A percentile compares a stretch with the other conserved stretches of the same genome.
Conservation (phyloP, 2,329 filamentous ascomycete species). For the Penicillium psychrosexuale region DNA sequence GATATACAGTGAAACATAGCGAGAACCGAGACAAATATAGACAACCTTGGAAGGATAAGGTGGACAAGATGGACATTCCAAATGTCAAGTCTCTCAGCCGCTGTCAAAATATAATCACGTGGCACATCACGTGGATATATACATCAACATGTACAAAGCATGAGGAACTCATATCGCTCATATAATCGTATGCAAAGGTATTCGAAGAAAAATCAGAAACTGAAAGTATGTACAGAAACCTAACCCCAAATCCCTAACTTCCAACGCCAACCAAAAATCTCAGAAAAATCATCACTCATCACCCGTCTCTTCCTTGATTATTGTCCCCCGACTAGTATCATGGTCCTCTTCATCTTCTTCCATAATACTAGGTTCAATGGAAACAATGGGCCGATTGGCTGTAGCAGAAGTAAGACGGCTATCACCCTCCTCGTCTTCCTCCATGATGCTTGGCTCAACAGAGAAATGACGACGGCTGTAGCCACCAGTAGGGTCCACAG, state of each 20-base stretch:
- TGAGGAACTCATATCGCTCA: not conserved
- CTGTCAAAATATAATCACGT: slow-evolving; percentile 5
- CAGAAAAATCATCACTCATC: slow-evolving; percentile 28
- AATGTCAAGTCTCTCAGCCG: not conserved
- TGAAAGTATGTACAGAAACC: slow-evolving; percentile 15
- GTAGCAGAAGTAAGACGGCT: slow-evolving; percentile 27
- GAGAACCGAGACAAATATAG: not conserved
- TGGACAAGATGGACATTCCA: not conserved
- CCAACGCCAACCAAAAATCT: slow-evolving; percentile 16
- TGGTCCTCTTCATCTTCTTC: slow-evolving; percentile 39
- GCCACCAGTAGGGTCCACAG: slow-evolving; percentile 28
- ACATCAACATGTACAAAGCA: not conserved
- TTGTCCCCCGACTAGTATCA: slow-evolving; percentile 30
- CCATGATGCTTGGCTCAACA: slow-evolving; percentile 39
- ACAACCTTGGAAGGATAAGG: not conserved
- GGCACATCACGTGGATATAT: slow-evolving; percentile 4
- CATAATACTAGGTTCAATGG: slow-evolving; percentile 38
- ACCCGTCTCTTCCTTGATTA: slow-evolving; percentile 32
- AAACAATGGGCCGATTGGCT: slow-evolving; percentile 23
- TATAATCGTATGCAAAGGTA: not conserved
- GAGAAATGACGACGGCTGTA: slow-evolving; percentile 27
- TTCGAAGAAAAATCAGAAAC: slow-evolving; percentile 2
- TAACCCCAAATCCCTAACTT: not conserved
- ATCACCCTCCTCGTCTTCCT: slow-evolving; percentile 35
- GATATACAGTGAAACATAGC: not conserved